These are phyloP conservation scores for Adenanthera pavonina DNA, from an alignment of 306 rosid genomes.

Conservation along the genomic window DNA sequence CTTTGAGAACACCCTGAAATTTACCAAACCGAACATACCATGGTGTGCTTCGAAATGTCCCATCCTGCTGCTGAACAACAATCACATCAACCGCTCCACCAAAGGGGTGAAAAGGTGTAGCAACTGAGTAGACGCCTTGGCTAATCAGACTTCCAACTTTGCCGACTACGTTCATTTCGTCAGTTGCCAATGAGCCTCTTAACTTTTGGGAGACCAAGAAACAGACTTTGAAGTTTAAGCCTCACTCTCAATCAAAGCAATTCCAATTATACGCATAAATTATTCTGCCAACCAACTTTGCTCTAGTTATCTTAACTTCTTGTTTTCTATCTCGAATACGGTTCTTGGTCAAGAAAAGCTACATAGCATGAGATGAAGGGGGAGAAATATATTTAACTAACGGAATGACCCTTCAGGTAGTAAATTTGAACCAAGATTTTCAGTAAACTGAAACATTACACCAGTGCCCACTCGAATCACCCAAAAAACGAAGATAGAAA, in stretches of 20 bases:
- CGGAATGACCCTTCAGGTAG: slow-evolving; percentile 9
- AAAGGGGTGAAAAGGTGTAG: slow-evolving; percentile 95
- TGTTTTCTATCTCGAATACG: slow-evolving; percentile 35
- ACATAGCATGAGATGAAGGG: slow-evolving; percentile 34
- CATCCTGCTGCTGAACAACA: slow-evolving; percentile 97
- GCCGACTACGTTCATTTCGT: slow-evolving; percentile 87
- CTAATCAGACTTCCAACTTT: slow-evolving; percentile 85
- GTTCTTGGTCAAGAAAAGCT: slow-evolving; percentile 45
- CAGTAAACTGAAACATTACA: slow-evolving; percentile 8
- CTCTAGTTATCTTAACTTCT: slow-evolving; percentile 15
- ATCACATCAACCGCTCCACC: slow-evolving; percentile 98
- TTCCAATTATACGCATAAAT: slow-evolving; percentile 27
- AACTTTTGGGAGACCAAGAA: slow-evolving; percentile 41
- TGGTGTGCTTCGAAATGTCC: slow-evolving; percentile 85
- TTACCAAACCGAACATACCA: slow-evolving; percentile 98
- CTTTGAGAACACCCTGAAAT: slow-evolving; percentile 96
- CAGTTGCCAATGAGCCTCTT: slow-evolving; percentile 40
- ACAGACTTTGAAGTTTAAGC: slow-evolving; percentile 41
- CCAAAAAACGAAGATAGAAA: not conserved
- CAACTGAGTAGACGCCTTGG: slow-evolving; percentile 92
- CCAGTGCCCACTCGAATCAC: not conserved
- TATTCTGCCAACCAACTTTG: slow-evolving; percentile 37
- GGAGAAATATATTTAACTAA: slow-evolving; percentile 6
- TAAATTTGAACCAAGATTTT: slow-evolving; percentile 1
- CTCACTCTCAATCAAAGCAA: slow-evolving; percentile 43